Percentiles rank a stretch among this genome's conserved stretches.
Evolutionary conservation across 2,329 filamentous ascomycete species (phyloP).

Genomic region (Spiromastix sp.): DNA sequence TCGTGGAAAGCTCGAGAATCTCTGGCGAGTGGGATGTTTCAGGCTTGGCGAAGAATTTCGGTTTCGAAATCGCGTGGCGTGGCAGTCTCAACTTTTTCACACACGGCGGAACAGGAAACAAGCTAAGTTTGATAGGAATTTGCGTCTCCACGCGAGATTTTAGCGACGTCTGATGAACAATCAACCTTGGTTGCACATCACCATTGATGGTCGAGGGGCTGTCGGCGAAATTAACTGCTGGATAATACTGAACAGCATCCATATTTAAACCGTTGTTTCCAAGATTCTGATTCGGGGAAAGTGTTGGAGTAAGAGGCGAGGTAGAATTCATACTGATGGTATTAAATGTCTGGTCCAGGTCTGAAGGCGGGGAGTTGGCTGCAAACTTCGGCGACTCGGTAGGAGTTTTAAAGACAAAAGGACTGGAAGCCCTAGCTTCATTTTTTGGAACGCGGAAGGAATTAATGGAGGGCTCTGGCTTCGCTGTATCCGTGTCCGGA

Average conservation of each 20-base stretch:
- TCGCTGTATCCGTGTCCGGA: constrained; percentile 16
- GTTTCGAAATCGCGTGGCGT: constrained; percentile 84
- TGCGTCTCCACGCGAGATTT: constrained; percentile 96
- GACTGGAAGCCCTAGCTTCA: too few species aligned
- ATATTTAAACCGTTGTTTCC: constrained; percentile 19
- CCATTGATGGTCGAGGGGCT: constrained; percentile 12
- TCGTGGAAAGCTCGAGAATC: constrained; percentile 67
- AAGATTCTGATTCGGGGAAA: constrained; percentile 30
- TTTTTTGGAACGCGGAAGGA: too few species aligned
- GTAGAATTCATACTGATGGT: constrained; percentile 35
- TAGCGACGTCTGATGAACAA: constrained; percentile 55
- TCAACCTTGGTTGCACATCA: constrained; percentile 36
- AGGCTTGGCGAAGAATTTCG: constrained; percentile 74
- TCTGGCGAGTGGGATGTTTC: constrained; percentile 56
- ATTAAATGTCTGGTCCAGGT: constrained; percentile 35
- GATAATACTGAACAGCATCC: constrained; percentile 28
- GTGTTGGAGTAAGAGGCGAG: constrained; percentile 29
- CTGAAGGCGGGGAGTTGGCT: constrained; percentile 31
- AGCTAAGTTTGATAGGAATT: constrained; percentile 73
- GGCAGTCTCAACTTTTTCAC: constrained; percentile 78
- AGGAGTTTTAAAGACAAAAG: constrained; percentile 28
- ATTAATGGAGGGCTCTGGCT: constrained; percentile 15
- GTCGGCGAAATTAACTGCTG: constrained; percentile 15
- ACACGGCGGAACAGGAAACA: constrained; percentile 64
- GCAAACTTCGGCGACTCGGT: constrained; percentile 17